Evolutionary conservation across 2,329 filamentous ascomycete species (phyloP).

Genomic region (Fusarium sp.): DNA sequence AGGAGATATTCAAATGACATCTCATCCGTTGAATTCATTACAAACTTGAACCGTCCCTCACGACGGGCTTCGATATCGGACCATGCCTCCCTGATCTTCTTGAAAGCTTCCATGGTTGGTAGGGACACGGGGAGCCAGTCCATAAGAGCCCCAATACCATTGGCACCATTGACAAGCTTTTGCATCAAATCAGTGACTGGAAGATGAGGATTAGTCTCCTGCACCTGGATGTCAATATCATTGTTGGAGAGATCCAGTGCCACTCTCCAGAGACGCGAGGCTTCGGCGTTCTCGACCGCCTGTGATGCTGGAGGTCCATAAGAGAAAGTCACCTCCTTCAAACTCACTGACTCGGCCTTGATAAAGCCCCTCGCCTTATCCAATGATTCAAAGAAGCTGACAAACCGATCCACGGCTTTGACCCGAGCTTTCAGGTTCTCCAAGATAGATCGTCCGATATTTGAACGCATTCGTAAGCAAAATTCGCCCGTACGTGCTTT

Average conservation of each 20-base stretch:
- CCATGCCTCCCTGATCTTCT: slow-evolving; percentile 67
- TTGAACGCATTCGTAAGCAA: slow-evolving; percentile 66
- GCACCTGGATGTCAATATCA: slow-evolving; percentile 67
- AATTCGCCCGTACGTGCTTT: slow-evolving; percentile 68
- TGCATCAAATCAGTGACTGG: slow-evolving; percentile 68
- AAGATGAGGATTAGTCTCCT: slow-evolving; percentile 72
- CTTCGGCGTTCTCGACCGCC: neutral
- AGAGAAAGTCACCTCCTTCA: slow-evolving; percentile 73
- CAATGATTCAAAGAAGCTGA: slow-evolving; percentile 74
- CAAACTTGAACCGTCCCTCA: slow-evolving; percentile 60
- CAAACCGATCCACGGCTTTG: slow-evolving; percentile 74
- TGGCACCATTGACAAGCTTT: slow-evolving; percentile 64
- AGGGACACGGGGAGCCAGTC: slow-evolving; percentile 68
- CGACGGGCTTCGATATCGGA: slow-evolving; percentile 51
- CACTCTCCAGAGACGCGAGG: slow-evolving; percentile 58
- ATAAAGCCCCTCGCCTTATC: slow-evolving; percentile 64
- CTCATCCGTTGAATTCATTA: slow-evolving; percentile 65
- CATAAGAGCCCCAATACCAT: slow-evolving; percentile 62
- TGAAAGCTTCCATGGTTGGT: slow-evolving; percentile 69
- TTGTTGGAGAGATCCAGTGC: slow-evolving; percentile 65
- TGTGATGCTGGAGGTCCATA: slow-evolving; percentile 58
- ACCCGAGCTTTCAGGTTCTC: slow-evolving; percentile 67
- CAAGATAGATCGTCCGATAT: slow-evolving; percentile 67
- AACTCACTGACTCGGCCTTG: slow-evolving; percentile 65
- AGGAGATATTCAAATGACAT: slow-evolving; percentile 64